Percentiles rank a stretch among this genome's conserved stretches.
Conservation (phyloP, 2,329 filamentous ascomycete species). For the Ophiostoma tasmaniense region DNA sequence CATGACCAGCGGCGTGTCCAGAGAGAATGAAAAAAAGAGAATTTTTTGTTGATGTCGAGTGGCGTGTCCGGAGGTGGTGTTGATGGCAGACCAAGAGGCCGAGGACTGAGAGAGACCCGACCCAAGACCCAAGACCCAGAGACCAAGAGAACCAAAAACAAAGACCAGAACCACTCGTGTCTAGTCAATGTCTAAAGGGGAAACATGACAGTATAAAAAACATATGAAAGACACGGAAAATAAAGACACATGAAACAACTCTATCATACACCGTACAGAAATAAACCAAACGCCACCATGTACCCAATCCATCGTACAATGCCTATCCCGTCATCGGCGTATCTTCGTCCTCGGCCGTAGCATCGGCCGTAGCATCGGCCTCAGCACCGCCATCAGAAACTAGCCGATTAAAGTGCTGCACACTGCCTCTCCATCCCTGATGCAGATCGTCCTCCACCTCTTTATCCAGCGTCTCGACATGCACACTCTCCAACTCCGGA, state of each 20-base stretch:
- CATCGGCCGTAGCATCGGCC: not conserved
- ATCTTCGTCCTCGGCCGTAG: not conserved
- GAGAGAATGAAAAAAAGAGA: not conserved
- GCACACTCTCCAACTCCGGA: not conserved
- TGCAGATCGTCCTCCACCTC: not conserved
- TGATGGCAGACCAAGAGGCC: not conserved
- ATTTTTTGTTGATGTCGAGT: not conserved
- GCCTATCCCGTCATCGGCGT: not conserved
- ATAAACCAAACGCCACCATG: not conserved
- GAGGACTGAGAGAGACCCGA: not conserved
- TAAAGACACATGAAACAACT: not conserved
- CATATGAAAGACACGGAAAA: too few relatives aligned
- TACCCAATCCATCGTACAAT: not conserved
- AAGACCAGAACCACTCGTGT: slow-evolving; percentile 9
- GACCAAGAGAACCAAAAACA: slow-evolving; percentile 5
- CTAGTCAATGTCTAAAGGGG: not conserved
- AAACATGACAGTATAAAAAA: not conserved
- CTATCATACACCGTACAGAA: not conserved
- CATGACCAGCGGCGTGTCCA: not conserved
- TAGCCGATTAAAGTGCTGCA: not conserved
- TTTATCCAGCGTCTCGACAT: not conserved
- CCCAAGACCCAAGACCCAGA: slow-evolving; percentile 5
- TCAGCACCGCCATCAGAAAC: not conserved
- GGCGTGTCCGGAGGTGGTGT: not conserved
- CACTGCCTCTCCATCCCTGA: not conserved